A percentile compares a stretch with the other conserved stretches of the same genome.
phyloP scores from a whole-genome alignment of 352 stramenopile species.

The Phytopythium boreale region DNA sequence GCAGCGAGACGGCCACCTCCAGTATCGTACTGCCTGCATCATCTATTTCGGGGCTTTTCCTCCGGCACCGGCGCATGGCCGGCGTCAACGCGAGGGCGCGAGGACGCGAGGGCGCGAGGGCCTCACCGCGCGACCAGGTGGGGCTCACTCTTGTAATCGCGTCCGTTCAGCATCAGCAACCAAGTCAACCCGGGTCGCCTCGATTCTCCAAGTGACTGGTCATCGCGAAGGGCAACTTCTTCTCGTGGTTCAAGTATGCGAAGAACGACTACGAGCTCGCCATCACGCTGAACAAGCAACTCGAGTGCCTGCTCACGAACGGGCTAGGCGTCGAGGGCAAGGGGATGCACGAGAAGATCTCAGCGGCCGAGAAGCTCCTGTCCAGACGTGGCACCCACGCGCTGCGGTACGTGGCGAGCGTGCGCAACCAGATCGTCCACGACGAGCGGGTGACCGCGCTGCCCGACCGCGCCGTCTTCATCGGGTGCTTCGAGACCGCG shows the following conservation, averaged over 20 bases:
- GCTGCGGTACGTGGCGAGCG: conserved; percentile 75
- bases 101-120: too few relatives aligned
- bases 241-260: background rate
- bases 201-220: too few relatives aligned
- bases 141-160: too few relatives aligned
- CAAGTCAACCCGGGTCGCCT: too few relatives aligned
- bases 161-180: too few relatives aligned
- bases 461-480: conserved; percentile 59
- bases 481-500: conserved; percentile 49
- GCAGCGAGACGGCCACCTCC: too few relatives aligned
- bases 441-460: conserved; percentile 57
- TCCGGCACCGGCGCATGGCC: too few relatives aligned
- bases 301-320: background rate
- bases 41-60: too few relatives aligned
- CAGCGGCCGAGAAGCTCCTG: conserved; percentile 36
- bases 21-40: too few relatives aligned
- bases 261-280: background rate
- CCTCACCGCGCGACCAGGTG: too few relatives aligned
- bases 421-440: conserved; percentile 82
- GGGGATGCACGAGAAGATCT: conserved; percentile 74
- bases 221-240: background rate
- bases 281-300: background rate
- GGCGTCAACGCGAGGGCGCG: too few relatives aligned
- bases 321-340: conserved; percentile 21
- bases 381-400: conserved; percentile 44